These are phyloP conservation scores for Lasiosphaeriaceae sp. DNA, from an alignment of 495 filamentous ascomycete genomes.

Conservation along the genomic window DNA sequence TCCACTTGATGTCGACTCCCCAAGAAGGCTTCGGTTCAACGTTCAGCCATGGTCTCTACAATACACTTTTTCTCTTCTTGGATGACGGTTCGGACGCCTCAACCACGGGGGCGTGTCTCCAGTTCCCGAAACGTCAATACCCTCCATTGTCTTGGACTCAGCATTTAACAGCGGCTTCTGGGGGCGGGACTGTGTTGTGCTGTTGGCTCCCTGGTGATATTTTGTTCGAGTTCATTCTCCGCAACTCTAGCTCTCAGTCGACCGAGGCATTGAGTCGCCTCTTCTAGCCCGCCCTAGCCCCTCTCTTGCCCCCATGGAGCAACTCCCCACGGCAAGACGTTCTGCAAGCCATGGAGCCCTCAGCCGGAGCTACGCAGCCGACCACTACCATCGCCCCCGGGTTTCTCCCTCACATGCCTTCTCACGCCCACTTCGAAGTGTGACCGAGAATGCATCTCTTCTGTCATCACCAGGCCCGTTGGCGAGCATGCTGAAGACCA, in stretches of 20 bases:
- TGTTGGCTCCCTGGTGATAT: not conserved
- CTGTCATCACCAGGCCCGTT: slow-evolving; percentile 42
- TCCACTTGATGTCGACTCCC: no score
- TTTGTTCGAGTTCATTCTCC: no score
- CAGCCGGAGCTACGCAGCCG: slow-evolving; percentile 29
- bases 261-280: not conserved
- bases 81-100: not conserved
- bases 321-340: slow-evolving; percentile 30
- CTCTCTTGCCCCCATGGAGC: slow-evolving; percentile 30
- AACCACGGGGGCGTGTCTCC: not conserved
- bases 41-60: no score
- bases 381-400: slow-evolving; percentile 12
- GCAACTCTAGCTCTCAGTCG: not conserved
- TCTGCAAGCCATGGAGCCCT: slow-evolving; percentile 42
- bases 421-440: slow-evolving; percentile 30
- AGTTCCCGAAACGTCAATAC: not conserved
- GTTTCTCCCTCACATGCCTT: slow-evolving; percentile 14
- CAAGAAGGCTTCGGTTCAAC: no score
- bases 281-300: not conserved
- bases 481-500: slow-evolving; percentile 65
- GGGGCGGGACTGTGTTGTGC: not conserved
- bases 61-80: not conserved
- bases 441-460: slow-evolving; percentile 34
- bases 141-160: no score
- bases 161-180: no score